phyloP scores from a whole-genome alignment of 2,329 filamentous ascomycete genomes.

The Sarocladium kiliense region DNA sequence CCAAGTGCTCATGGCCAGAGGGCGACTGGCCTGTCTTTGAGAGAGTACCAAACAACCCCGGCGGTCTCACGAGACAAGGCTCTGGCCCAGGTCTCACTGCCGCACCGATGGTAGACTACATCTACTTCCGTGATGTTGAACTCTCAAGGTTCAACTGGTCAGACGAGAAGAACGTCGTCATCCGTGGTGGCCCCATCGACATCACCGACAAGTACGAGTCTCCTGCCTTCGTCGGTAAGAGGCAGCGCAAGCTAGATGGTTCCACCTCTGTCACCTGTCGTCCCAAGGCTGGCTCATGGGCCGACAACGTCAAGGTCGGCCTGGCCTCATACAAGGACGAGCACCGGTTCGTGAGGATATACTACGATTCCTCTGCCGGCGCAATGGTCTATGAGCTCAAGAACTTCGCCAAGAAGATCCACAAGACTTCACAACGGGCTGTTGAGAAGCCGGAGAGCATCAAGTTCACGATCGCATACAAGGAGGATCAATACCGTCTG shows the following conservation, averaged over 20 bases:
- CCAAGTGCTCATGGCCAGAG: constrained; percentile 30
- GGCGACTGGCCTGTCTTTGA: constrained; percentile 29
- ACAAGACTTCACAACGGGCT: background rate
- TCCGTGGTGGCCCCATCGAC: background rate
- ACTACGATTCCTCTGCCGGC: constrained; percentile 8
- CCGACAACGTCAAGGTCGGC: constrained; percentile 13
- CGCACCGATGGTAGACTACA: constrained; percentile 9
- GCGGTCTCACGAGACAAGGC: background rate
- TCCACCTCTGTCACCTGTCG: background rate
- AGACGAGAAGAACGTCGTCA: background rate
- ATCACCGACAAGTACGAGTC: constrained; percentile 6
- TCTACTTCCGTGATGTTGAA: constrained; percentile 10
- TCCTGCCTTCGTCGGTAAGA: constrained; percentile 10
- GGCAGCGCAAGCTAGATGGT: constrained; percentile 9
- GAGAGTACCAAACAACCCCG: constrained; percentile 1
- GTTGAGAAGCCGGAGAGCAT: background rate
- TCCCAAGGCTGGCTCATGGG: background rate
- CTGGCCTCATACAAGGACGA: constrained; percentile 20
- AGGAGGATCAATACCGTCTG: constrained; percentile 4
- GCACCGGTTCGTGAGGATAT: constrained; percentile 14
- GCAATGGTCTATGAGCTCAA: constrained; percentile 13
- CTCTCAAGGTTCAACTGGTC: constrained; percentile 3
- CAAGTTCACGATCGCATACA: constrained; percentile 2
- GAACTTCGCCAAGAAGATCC: constrained; percentile 14
- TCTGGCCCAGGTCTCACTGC: background rate